phyloP scores from a whole-genome alignment of 176 grass and related monocot genomes.

The Alloteropsis semialata region DNA sequence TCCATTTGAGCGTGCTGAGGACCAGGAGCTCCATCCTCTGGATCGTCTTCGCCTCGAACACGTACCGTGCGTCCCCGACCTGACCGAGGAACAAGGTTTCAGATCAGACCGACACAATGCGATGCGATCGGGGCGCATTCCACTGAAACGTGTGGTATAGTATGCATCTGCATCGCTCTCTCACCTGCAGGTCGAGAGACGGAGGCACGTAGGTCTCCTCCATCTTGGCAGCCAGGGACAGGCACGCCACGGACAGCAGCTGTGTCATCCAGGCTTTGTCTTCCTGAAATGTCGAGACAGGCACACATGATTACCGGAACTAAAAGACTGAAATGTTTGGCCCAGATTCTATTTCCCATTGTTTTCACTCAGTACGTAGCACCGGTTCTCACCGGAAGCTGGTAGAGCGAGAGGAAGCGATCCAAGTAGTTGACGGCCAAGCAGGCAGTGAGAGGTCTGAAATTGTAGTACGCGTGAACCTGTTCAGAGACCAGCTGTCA shows the following conservation, averaged over 20 bases:
- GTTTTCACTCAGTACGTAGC: background rate
- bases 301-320: background rate
- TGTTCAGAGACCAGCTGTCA: conserved; percentile 30
- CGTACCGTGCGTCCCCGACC: conserved; percentile 65
- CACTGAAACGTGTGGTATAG: background rate
- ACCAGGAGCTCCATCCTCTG: conserved; percentile 97
- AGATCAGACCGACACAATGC: background rate
- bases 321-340: background rate
- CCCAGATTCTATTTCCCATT: background rate
- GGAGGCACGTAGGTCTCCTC: conserved; percentile 73
- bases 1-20: conserved; percentile 87
- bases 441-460: conserved; percentile 65
- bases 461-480: conserved; percentile 72
- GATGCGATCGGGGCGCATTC: background rate
- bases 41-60: conserved; percentile 90
- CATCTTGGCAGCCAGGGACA: conserved; percentile 99
- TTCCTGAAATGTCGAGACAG: conserved; percentile 45
- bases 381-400: conserved; percentile 66
- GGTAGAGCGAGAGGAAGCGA: conserved; percentile 88
- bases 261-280: conserved; percentile 83
- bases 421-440: conserved; percentile 88
- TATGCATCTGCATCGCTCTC: background rate
- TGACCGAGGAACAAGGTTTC: conserved; percentile 16
- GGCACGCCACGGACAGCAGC: conserved; percentile 82
- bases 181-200: conserved; percentile 88